Evolutionary conservation across 78 protist species (phyloP).

Genomic region (Cyanophora paradoxa): DNA sequence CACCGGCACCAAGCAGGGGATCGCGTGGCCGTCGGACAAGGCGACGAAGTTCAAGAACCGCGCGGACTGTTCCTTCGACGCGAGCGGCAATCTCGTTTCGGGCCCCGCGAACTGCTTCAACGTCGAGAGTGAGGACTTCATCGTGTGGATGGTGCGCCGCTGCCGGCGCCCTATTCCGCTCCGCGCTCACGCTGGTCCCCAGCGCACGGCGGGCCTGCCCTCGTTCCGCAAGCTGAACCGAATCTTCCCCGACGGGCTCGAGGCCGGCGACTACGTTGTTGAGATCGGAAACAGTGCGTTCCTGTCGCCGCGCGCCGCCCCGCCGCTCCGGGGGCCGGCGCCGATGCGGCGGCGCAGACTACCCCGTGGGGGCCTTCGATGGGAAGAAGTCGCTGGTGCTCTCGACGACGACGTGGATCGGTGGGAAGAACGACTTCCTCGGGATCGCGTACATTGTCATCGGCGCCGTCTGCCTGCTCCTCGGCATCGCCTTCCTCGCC

Average conservation of each 20-base stretch:
- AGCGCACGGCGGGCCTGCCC: conserved; percentile 61
- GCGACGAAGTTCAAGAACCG: conserved; percentile 63
- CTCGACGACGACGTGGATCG: conserved; percentile 88
- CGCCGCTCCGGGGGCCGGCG: too few relatives aligned
- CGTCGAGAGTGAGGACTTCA: too few relatives aligned
- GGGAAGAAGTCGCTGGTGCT: conserved; percentile 84
- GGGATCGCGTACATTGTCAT: conserved; percentile 79
- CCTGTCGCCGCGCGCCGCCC: too few relatives aligned
- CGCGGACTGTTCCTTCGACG: too few relatives aligned
- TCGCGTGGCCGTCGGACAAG: conserved; percentile 79
- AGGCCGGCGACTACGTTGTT: conserved; percentile 35
- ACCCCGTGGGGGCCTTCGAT: too few relatives aligned
- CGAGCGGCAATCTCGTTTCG: too few relatives aligned
- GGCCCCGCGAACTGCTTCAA: too few relatives aligned
- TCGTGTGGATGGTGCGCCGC: conserved; percentile 34
- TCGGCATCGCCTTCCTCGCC: conserved; percentile 55
- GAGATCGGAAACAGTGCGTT: not conserved
- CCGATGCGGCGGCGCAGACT: too few relatives aligned
- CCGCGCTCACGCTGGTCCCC: too few relatives aligned
- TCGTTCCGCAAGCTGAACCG: conserved; percentile 85
- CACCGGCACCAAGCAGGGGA: conserved; percentile 39
- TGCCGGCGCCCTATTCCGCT: too few relatives aligned
- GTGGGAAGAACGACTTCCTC: conserved; percentile 87
- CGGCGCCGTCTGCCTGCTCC: conserved; percentile 62
- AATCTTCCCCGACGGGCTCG: conserved; percentile 35